Evolutionary conservation across 306 rosid species (phyloP).

Genomic region (Morella rubra): DNA sequence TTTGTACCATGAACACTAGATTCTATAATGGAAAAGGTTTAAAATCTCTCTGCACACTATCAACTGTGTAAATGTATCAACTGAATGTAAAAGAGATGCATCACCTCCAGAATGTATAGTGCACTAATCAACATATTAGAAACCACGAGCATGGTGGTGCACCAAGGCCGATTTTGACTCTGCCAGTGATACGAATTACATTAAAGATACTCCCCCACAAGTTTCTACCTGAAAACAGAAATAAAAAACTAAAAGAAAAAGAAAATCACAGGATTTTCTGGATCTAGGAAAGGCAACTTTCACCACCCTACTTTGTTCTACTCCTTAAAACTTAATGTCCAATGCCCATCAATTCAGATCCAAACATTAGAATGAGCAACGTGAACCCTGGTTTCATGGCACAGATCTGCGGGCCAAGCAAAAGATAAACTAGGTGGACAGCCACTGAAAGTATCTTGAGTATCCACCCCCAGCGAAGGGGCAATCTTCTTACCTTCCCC

Average conservation of each 20-base stretch:
- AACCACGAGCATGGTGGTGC: neutral
- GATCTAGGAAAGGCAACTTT: neutral
- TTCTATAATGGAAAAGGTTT: neutral
- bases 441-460: neutral
- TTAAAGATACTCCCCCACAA: neutral
- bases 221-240: neutral
- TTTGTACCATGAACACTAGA: neutral
- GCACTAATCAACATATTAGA: neutral
- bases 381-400: neutral
- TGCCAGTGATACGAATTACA: neutral
- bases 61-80: neutral
- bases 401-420: neutral
- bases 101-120: neutral
- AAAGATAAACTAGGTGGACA: neutral
- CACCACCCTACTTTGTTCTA: neutral
- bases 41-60: neutral
- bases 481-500: constrained; percentile 16
- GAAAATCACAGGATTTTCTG: neutral
- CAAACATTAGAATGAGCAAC: neutral
- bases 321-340: neutral
- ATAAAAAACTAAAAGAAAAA: neutral
- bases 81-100: neutral
- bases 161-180: neutral
- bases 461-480: neutral
- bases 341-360: neutral